Conservation (phyloP, 164 flowering plant genomes). For the Dillenia turbinata region DNA sequence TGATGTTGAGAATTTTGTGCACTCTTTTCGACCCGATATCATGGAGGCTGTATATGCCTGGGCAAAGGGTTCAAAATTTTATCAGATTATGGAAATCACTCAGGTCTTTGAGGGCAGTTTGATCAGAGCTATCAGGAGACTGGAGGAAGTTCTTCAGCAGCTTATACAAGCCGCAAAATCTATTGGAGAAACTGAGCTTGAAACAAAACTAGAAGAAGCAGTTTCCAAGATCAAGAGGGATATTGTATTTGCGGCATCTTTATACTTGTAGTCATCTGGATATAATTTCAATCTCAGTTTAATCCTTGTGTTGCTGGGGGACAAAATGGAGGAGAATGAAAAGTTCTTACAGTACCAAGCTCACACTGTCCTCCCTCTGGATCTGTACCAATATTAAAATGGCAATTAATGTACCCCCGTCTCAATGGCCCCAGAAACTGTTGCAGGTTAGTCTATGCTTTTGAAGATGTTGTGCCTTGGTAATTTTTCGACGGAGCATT, state of each 20-base stretch:
- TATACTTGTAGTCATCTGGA: slow-evolving; percentile 55
- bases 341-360: too few species aligned
- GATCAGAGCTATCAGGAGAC: slow-evolving; percentile 93
- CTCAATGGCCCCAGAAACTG: too few species aligned
- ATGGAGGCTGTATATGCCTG: slow-evolving; percentile 98
- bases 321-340: too few species aligned
- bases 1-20: slow-evolving; percentile 84
- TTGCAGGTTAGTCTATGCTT: too few species aligned
- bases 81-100: slow-evolving; percentile 82
- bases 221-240: slow-evolving; percentile 95
- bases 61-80: slow-evolving; percentile 94
- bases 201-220: slow-evolving; percentile 81
- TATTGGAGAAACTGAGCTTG: slow-evolving; percentile 85
- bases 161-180: slow-evolving; percentile 83
- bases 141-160: slow-evolving; percentile 97
- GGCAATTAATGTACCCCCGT: too few species aligned
- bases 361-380: too few species aligned
- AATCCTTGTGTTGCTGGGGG: too few species aligned
- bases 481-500: too few species aligned
- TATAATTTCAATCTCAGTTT: not conserved
- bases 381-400: too few species aligned
- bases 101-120: slow-evolving; percentile 95
- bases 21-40: slow-evolving; percentile 83
- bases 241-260: slow-evolving; percentile 95
- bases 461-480: too few species aligned